Base-by-base conservation (phyloP, 1,284 basidiomycete species). In the Coniophora puteana region DNA sequence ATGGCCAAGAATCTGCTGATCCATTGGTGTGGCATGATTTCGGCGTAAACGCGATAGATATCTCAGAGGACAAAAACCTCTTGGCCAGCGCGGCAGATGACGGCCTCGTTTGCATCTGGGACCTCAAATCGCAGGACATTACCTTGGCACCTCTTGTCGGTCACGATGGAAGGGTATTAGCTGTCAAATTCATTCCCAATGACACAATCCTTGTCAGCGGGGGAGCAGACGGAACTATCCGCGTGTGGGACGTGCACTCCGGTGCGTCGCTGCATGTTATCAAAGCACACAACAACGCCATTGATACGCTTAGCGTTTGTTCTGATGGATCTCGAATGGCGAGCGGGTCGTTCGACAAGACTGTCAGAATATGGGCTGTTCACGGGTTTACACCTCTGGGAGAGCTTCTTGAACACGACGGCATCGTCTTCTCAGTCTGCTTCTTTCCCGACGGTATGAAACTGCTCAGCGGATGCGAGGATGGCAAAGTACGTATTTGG, bases 301-400 rank as follows among this genome's bases (percentile, higher is more conserved):
- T 27, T 27, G n/a, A 27, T n/a, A 10, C 26, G 54, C 30, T 56
- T 57, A 8, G 52, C 44, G 31, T 38, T 14, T 61, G 58, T 27
- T 47, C 59, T 24, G 59, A 57, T 5, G 55, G 59, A 32, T 61
- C 41, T 23, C 51, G 43, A 6, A 41, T 57, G 31, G 55, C 48
- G 12, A 58, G 58, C 36, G 59, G 55, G 41, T 55, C 58, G 35
- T 57, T 57, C 1, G 55, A 61, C 21, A 60, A 57, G 40, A 50
- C 53, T 20, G 33, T 60, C 53, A 50, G 56, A 32, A 39, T 57
- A 44, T 57, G 55, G 55, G 55, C 52, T 46, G 21, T 58, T 31
- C n/a, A n/a, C n/a, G n/a, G n/a, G n/a, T n/a, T n/a, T n/a, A n/a
- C n/a, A n/a, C n/a, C n/a, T n/a, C n/a, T n/a, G n/a, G n/a, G n/a